phyloP scores from a whole-genome alignment of 768 basidiomycete genomes.

The Panaeolus cyanescens region DNA sequence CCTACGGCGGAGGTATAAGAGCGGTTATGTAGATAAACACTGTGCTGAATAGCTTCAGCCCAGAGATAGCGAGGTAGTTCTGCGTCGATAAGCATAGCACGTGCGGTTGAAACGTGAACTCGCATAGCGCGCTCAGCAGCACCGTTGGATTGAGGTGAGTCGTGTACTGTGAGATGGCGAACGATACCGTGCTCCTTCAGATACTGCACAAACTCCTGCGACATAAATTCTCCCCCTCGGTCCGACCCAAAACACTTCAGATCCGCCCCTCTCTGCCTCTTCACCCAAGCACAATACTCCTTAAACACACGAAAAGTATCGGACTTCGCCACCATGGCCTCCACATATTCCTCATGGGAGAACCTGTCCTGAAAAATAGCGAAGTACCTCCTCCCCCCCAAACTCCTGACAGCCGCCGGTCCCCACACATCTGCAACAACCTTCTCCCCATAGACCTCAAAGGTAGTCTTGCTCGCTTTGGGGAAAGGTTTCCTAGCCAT shows the following conservation, averaged over 20 bases:
- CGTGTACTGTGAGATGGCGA: conserved; percentile 1
- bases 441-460: conserved; percentile 12
- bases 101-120: conserved; percentile 24
- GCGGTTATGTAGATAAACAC: background rate
- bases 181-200: conserved; percentile 8
- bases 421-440: conserved; percentile 29
- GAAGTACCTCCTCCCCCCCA: conserved; percentile 19
- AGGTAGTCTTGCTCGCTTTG: conserved; percentile 20
- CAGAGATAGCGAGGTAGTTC: conserved; percentile 30
- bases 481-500: conserved; percentile 27
- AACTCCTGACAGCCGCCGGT: conserved; percentile 19
- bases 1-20: background rate
- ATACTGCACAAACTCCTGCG: conserved; percentile 6
- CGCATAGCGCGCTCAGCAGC: conserved; percentile 35
- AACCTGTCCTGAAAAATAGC: conserved; percentile 21
- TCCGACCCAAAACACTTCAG: conserved; percentile 24
- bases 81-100: conserved; percentile 26
- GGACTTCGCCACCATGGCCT: conserved; percentile 15
- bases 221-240: conserved; percentile 14
- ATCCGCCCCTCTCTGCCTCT: conserved; percentile 20
- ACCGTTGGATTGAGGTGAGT: conserved; percentile 28
- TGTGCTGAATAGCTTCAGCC: conserved; percentile 8
- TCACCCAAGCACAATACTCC: conserved; percentile 27
- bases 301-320: conserved; percentile 20
- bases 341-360: conserved; percentile 9